These are phyloP conservation scores for sunflower (Helianthus annuus) DNA, from an alignment of 129 eudicot genomes.

Conservation along the genomic window HanXRQr2.0-SUNRISE NC_035436.2:17640667-17641166, in stretches of 20 bases:
- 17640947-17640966: slow-evolving; percentile 9
- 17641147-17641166: slow-evolving; percentile 13
- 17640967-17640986: slow-evolving; percentile 44
- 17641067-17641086: slow-evolving; percentile 65
- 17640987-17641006: slow-evolving; percentile 96
- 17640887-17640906: slow-evolving; percentile 94
- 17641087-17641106: slow-evolving; percentile 40
- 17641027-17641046: slow-evolving; percentile 85
- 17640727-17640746: not conserved
- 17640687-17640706: not conserved
- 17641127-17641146: slow-evolving; percentile 7
- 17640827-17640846: slow-evolving; percentile 83
- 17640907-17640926: not conserved
- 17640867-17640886: slow-evolving; percentile 91
- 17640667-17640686: slow-evolving; percentile 3
- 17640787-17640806: slow-evolving; percentile 6
- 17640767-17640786: not conserved
- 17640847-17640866: slow-evolving; percentile 98
- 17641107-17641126: slow-evolving; percentile 14
- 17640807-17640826: slow-evolving; percentile 30
- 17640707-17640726: not conserved
- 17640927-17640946: not conserved
- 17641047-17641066: slow-evolving; percentile 95
- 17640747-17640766: not conserved
- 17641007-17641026: slow-evolving; percentile 77